phyloP scores from a whole-genome alignment of 192 early-diverging fungal genomes.

The Mortierella hygrophila region DNA sequence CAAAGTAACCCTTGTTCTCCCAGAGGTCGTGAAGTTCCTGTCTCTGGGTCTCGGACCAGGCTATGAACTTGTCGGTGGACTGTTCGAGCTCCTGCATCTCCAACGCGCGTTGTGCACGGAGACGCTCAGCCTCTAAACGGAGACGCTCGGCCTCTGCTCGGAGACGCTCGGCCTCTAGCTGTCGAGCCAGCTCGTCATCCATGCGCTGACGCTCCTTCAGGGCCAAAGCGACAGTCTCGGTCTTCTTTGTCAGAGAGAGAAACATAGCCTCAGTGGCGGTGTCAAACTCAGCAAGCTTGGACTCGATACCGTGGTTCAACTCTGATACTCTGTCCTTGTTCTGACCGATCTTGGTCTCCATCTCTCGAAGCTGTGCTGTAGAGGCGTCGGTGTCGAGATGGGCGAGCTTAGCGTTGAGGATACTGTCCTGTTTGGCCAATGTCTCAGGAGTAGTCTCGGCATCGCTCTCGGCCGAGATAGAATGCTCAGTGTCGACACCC shows the following conservation, averaged over 20 bases:
- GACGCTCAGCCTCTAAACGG: slow-evolving; percentile 10
- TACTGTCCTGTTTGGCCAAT: neutral
- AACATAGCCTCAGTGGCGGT: slow-evolving; percentile 13
- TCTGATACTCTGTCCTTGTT: slow-evolving; percentile 18
- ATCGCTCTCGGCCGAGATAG: neutral
- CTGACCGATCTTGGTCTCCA: slow-evolving; percentile 11
- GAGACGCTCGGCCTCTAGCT: slow-evolving; percentile 6
- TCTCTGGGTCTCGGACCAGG: slow-evolving; percentile 28
- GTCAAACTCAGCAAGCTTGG: slow-evolving; percentile 32
- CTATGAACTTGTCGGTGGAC: slow-evolving; percentile 33
- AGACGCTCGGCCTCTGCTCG: too few relatives aligned
- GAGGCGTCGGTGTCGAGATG: neutral
- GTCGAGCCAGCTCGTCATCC: slow-evolving; percentile 31
- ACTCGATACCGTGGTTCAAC: slow-evolving; percentile 22
- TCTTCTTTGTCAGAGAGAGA: slow-evolving; percentile 14
- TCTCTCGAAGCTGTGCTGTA: neutral
- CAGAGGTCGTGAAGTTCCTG: slow-evolving; percentile 28
- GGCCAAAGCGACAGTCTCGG: slow-evolving; percentile 12
- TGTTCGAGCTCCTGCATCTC: slow-evolving; percentile 32
- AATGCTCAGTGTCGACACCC: neutral
- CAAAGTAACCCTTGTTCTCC: slow-evolving; percentile 24
- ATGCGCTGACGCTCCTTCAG: slow-evolving; percentile 31
- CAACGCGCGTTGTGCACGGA: slow-evolving; percentile 23
- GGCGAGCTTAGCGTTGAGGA: neutral
- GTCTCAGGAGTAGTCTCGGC: neutral